Percentiles rank a stretch among this genome's conserved stretches.
These are phyloP conservation scores for Casaregolazyma lundiana DNA, from an alignment of 1,139 yeast species.

Conservation along the genomic window DNA sequence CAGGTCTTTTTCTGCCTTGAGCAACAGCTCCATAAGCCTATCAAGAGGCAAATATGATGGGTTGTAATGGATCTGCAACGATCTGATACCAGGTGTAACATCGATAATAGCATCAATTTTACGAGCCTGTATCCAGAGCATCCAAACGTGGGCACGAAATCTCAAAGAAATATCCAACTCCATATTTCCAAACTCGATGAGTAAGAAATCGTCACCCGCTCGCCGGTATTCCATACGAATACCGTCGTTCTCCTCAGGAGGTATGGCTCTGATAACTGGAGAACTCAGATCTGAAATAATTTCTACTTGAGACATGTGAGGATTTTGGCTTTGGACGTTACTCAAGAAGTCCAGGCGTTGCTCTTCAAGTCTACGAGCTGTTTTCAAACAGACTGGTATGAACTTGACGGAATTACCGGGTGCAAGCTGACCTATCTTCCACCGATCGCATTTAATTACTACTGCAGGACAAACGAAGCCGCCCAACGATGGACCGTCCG, in stretches of 20 bases:
- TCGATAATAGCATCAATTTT: constrained; percentile 49
- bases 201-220: constrained; percentile 91
- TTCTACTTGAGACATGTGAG: constrained; percentile 8
- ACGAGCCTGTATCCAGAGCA: background rate
- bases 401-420: constrained; percentile 82
- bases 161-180: background rate
- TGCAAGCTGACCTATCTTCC: constrained; percentile 97
- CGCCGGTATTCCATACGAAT: constrained; percentile 85
- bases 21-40: constrained; percentile 56
- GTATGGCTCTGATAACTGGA: constrained; percentile 51
- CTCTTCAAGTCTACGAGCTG: constrained; percentile 60
- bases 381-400: constrained; percentile 65
- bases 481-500: constrained; percentile 96
- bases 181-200: constrained; percentile 90
- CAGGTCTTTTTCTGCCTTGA: constrained; percentile 72
- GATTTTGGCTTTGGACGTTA: constrained; percentile 19
- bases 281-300: constrained; percentile 35
- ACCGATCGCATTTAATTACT: constrained; percentile 91
- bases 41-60: constrained; percentile 56
- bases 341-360: constrained; percentile 45
- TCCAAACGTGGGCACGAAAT: background rate
- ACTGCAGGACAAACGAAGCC: constrained; percentile 97
- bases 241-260: constrained; percentile 43
- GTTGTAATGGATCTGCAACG: constrained; percentile 81
- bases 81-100: constrained; percentile 91